phyloP scores from a whole-genome alignment of 345 rosid genomes.

The Kandelia obovata region DNA sequence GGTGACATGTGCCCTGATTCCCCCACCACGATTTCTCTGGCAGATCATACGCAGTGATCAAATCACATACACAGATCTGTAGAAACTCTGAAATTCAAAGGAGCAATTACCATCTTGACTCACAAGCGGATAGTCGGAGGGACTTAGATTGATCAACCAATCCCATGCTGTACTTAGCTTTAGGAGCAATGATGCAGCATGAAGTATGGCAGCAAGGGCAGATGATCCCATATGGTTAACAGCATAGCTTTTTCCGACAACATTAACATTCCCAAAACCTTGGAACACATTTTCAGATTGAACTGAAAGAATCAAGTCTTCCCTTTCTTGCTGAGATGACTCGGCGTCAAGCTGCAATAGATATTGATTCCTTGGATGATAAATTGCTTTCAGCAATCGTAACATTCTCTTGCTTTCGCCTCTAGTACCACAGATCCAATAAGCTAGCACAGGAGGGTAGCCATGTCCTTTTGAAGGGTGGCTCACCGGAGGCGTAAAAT shows the following conservation, averaged over 20 bases:
- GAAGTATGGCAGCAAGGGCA: conserved; percentile 33
- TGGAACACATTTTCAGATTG: conserved; percentile 21
- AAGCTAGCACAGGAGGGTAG: conserved; percentile 38
- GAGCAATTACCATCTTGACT: conserved; percentile 31
- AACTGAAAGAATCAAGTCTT: conserved; percentile 12
- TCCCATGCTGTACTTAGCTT: conserved; percentile 31
- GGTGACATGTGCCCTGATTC: too few relatives aligned
- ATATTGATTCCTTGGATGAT: conserved; percentile 41
- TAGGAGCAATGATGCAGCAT: conserved; percentile 41
- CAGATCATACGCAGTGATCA: background rate
- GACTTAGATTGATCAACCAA: conserved; percentile 40
- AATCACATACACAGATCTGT: background rate
- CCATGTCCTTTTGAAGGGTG: conserved; percentile 20
- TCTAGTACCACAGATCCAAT: conserved; percentile 31
- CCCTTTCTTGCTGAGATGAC: conserved; percentile 22
- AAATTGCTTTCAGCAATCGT: conserved; percentile 35
- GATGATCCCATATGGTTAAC: conserved; percentile 32
- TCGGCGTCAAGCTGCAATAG: conserved; percentile 33
- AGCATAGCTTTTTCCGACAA: conserved; percentile 32
- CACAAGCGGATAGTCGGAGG: conserved; percentile 34
- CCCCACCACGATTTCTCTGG: too few relatives aligned
- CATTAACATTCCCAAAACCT: conserved; percentile 34
- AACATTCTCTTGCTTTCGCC: conserved; percentile 36
- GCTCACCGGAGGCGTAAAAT: background rate
- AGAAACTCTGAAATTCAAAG: background rate